These are phyloP conservation scores for Chaetomium sp. DNA, from an alignment of 2,329 filamentous ascomycete genomes.

Conservation along the genomic window DNA sequence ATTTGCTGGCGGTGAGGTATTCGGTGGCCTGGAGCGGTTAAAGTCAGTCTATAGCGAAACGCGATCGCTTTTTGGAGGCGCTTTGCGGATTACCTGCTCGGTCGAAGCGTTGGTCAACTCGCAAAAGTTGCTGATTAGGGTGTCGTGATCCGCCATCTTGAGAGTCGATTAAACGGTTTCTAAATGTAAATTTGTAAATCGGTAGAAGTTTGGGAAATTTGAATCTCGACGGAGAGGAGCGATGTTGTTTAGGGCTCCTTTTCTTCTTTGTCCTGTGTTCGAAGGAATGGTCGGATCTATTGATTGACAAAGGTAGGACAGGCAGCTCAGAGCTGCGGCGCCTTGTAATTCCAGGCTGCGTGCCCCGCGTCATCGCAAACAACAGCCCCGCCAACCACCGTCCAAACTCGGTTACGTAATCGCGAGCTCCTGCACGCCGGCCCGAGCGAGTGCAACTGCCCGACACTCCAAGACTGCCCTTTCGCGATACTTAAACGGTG, in stretches of 20 bases:
- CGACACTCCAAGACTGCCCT: background rate
- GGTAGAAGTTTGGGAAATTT: background rate
- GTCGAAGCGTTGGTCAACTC: constrained; percentile 47
- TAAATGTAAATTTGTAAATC: background rate
- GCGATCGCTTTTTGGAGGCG: background rate
- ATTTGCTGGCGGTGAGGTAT: constrained; percentile 58
- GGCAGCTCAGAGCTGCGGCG: constrained; percentile 4
- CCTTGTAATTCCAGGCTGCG: background rate
- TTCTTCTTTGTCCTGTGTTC: background rate
- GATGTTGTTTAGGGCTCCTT: constrained; percentile 10
- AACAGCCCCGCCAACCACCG: constrained; percentile 4
- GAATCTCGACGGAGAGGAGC: constrained; percentile 2
- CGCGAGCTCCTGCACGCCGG: background rate
- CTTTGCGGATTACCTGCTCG: constrained; percentile 36
- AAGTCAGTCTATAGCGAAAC: background rate
- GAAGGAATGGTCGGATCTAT: too few species aligned
- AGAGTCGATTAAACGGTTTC: background rate
- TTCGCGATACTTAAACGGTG: too few species aligned
- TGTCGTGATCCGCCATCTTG: constrained; percentile 38
- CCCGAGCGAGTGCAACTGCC: background rate
- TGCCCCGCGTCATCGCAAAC: constrained; percentile 8
- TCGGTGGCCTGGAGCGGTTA: constrained; percentile 50
- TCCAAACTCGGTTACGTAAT: background rate
- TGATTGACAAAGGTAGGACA: background rate
- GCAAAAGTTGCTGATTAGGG: constrained; percentile 46